These are phyloP conservation scores for Diplodia scrobiculata DNA, from an alignment of 2,329 filamentous ascomycete species.

Conservation along the genomic window DNA sequence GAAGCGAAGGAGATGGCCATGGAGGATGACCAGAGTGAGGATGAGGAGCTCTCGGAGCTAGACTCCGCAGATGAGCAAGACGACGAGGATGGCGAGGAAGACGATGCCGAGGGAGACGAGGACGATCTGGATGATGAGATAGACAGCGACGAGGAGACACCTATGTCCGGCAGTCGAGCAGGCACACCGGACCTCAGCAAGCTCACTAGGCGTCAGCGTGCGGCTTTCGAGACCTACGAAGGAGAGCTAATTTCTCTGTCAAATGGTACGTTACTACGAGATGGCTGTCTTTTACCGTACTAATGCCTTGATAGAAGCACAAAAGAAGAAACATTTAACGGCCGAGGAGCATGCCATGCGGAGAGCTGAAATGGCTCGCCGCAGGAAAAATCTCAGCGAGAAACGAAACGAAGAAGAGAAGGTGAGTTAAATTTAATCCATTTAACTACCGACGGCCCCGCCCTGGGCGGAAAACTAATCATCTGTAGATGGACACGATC, in stretches of 20 bases:
- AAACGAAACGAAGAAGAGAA: conserved; percentile 80
- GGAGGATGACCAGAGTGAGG: conserved; percentile 51
- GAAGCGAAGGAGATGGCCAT: conserved; percentile 55
- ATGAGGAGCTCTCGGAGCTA: conserved; percentile 47
- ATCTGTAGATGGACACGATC: conserved; percentile 77
- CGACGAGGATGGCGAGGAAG: conserved; percentile 50
- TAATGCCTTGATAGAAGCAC: conserved; percentile 55
- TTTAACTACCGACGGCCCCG: background rate
- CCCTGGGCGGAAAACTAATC: background rate
- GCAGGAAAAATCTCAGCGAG: conserved; percentile 72
- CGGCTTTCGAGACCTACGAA: conserved; percentile 57
- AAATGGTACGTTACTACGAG: conserved; percentile 43
- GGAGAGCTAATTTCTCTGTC: conserved; percentile 55
- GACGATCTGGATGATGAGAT: conserved; percentile 51
- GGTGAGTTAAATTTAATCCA: conserved; percentile 46
- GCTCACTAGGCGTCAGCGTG: conserved; percentile 69
- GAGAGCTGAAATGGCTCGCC: conserved; percentile 71
- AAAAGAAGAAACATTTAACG: conserved; percentile 71
- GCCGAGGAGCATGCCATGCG: conserved; percentile 74
- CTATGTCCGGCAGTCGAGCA: conserved; percentile 55
- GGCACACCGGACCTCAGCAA: conserved; percentile 66
- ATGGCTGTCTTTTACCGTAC: conserved; percentile 35
- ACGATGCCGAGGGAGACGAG: conserved; percentile 44
- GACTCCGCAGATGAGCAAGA: conserved; percentile 45
- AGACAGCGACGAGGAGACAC: conserved; percentile 54